Percentiles rank a stretch among this genome's conserved stretches.
These are phyloP conservation scores for Penicillium psychrosexuale DNA, from an alignment of 2,329 filamentous ascomycete species.

Conservation along the genomic window DNA sequence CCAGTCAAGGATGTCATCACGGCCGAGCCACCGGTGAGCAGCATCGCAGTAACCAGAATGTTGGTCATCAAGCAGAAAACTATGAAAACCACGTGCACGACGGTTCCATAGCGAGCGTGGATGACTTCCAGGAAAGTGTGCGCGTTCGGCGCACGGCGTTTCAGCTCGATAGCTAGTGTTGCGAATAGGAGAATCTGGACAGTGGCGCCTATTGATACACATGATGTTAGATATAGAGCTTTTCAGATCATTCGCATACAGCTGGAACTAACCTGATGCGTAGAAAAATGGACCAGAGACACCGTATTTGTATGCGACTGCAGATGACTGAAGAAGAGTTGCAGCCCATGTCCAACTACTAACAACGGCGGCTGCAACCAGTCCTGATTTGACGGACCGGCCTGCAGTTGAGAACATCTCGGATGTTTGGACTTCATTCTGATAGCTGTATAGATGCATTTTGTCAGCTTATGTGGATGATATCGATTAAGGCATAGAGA, in stretches of 20 bases:
- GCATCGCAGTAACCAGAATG: conserved; percentile 83
- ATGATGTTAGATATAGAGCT: conserved; percentile 55
- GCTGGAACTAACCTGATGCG: conserved; percentile 55
- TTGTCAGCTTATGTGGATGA: background rate
- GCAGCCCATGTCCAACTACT: conserved; percentile 93
- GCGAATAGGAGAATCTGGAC: conserved; percentile 89
- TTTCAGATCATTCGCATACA: background rate
- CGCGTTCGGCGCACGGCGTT: conserved; percentile 80
- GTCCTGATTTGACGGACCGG: conserved; percentile 80
- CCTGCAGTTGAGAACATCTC: conserved; percentile 92
- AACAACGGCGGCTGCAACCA: conserved; percentile 86
- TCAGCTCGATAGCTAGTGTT: conserved; percentile 84
- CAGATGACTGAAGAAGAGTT: conserved; percentile 72
- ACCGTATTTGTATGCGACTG: conserved; percentile 78
- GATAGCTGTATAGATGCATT: conserved; percentile 49
- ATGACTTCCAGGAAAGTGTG: conserved; percentile 83
- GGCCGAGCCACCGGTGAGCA: conserved; percentile 77
- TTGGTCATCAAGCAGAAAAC: conserved; percentile 81
- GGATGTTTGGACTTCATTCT: conserved; percentile 74
- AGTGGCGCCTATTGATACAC: conserved; percentile 55
- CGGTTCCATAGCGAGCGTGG: conserved; percentile 70
- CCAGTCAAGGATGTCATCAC: conserved; percentile 70
- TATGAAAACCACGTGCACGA: conserved; percentile 74
- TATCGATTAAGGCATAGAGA: background rate
- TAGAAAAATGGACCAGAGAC: conserved; percentile 65